Base-by-base conservation (phyloP, 495 filamentous ascomycete genomes). In the Penicillium goetzii region DNA sequence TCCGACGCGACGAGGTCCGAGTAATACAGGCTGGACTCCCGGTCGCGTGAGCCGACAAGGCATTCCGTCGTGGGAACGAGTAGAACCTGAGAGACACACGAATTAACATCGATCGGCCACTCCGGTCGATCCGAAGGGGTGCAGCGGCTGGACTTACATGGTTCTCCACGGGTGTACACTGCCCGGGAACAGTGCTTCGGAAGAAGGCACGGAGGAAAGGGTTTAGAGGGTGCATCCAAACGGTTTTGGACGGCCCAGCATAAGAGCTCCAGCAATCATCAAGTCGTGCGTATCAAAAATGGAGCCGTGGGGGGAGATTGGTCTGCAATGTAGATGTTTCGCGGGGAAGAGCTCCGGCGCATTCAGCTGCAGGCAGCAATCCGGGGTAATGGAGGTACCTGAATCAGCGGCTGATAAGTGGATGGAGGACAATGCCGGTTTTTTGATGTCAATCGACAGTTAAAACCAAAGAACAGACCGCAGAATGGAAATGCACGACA, bases 151-250 rank as follows among this genome's bases (percentile, higher is more conserved):
- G 19, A 72, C 84, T 67, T 81, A 91, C 90, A 84, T 99, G 91
- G 74, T 94, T 90, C 76, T 95, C 89, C 60, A 93, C 85, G 52
- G 94, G 95, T 70, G 89, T 85, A 84, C 96, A 98, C 87, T 97
- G 96, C 74, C 90, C 81, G 60, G 92, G 92, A 69, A 97, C 85
- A 74, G 91, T 86, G 84, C 92, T 97, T 81, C 92, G 91, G 85
- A 97, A 97, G 90, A 98, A 97, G 82, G 96, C 91, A 83, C 91
- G 88, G 73, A 99, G 86, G 78, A 97, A 97, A 74, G 96, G 95
- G 79, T 98, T 99, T 89, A 98, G 87, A 81, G 95, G 92, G 88
- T 93, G 94, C 94, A 98, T 97, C 91, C 94, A 92, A 81, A 77
- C 78, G 78, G 70, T 80, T 68, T 76, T 79, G 78, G 80, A 81